These are phyloP conservation scores for Boletus rufocinnamomeus DNA, from an alignment of 768 basidiomycete genomes.

Conservation along the genomic window DNA sequence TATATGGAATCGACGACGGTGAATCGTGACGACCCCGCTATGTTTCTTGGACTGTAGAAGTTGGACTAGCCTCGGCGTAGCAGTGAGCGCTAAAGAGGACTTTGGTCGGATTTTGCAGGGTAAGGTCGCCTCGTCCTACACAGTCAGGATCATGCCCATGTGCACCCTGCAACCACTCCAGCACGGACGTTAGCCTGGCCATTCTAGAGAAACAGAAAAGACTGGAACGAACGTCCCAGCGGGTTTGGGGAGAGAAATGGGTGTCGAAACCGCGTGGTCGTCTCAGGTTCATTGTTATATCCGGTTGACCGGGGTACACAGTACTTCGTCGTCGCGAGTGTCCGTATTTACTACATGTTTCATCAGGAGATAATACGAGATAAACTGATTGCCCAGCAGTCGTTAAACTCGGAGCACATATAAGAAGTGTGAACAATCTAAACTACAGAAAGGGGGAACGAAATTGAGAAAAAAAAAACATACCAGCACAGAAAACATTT, in stretches of 20 bases:
- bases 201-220: neutral
- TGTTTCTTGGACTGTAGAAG: no score
- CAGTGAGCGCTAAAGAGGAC: no score
- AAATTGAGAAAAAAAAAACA: neutral
- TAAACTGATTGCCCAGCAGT: neutral
- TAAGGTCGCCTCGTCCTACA: no score
- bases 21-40: no score
- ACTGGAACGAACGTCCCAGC: neutral
- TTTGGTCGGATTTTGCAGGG: no score
- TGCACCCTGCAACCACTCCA: no score
- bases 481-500: neutral
- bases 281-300: neutral
- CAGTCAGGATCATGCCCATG: no score
- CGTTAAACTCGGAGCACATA: neutral
- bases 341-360: no score
- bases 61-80: no score
- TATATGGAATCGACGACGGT: no score
- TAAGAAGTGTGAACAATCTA: neutral
- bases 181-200: neutral
- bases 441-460: neutral
- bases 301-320: conserved; percentile 12
- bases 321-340: conserved; percentile 2
- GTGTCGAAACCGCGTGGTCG: neutral
- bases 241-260: neutral
- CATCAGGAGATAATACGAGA: neutral